A percentile compares a stretch with the other conserved stretches of the same genome.
These are phyloP conservation scores for Lumnitzera littorea DNA, from an alignment of 345 rosid species.

Conservation along the genomic window DNA sequence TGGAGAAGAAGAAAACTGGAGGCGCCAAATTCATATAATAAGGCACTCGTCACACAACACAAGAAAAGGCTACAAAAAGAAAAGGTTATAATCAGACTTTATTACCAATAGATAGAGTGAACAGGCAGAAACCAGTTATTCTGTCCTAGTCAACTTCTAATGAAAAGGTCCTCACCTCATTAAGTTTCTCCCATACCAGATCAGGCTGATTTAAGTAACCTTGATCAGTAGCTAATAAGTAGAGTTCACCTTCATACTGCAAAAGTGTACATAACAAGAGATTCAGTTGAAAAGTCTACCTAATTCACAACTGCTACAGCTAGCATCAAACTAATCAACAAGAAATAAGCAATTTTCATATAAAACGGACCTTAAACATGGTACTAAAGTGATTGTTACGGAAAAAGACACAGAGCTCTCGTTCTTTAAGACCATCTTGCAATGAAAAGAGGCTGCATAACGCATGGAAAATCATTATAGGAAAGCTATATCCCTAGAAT, in stretches of 20 bases:
- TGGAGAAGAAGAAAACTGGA: too few relatives aligned
- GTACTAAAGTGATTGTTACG: slow-evolving; percentile 99
- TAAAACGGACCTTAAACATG: slow-evolving; percentile 85
- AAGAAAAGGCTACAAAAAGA: too few relatives aligned
- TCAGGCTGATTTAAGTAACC: slow-evolving; percentile 91
- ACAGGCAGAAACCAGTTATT: too few relatives aligned
- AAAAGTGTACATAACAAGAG: slow-evolving; percentile 13
- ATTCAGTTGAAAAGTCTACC: not conserved
- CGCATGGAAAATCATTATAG: slow-evolving; percentile 7
- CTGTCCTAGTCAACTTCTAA: too few relatives aligned
- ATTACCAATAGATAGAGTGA: too few relatives aligned
- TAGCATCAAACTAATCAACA: not conserved
- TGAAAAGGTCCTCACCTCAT: slow-evolving; percentile 55
- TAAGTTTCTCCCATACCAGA: slow-evolving; percentile 96
- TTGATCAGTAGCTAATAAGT: slow-evolving; percentile 97
- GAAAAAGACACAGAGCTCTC: slow-evolving; percentile 93
- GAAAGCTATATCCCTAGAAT: not conserved
- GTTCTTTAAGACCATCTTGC: slow-evolving; percentile 88
- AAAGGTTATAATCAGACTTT: too few relatives aligned
- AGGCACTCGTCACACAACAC: too few relatives aligned
- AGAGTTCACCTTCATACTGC: slow-evolving; percentile 93
- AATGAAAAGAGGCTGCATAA: slow-evolving; percentile 77
- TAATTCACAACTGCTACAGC: not conserved
- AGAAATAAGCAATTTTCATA: not conserved
- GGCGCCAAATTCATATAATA: too few relatives aligned